Conservation (phyloP, 140 eudicot genomes). For the Stevia rebaudiana region DNA sequence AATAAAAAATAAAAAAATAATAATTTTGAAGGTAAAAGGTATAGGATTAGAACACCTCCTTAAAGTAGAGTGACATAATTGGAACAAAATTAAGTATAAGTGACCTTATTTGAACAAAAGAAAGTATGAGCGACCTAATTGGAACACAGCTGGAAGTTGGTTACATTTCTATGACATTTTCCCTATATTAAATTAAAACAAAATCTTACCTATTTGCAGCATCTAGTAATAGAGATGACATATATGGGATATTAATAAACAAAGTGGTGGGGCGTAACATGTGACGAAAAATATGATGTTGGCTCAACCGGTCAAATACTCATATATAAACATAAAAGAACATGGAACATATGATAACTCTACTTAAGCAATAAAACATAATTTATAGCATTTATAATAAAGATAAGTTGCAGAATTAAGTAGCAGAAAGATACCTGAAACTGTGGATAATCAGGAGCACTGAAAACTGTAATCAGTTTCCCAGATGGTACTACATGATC, state of each 20-base stretch:
- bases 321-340: not conserved
- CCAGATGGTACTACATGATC: constrained; percentile 95
- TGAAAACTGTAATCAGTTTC: constrained; percentile 78
- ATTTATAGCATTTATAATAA: constrained; percentile 5
- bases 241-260: not conserved
- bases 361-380: constrained; percentile 9
- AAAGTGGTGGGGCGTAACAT: not conserved
- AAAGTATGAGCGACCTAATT: no score
- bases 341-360: not conserved
- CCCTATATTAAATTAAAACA: not conserved
- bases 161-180: no score
- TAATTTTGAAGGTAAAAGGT: no score
- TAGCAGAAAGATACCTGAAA: constrained; percentile 56
- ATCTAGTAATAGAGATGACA: not conserved
- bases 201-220: not conserved
- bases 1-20: no score
- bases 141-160: no score
- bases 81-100: no score
- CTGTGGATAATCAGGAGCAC: constrained; percentile 99
- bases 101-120: no score
- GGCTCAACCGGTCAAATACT: not conserved
- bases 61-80: no score
- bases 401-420: constrained; percentile 10
- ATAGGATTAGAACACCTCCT: no score
- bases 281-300: not conserved